Evolutionary conservation across 164 flowering plant species (phyloP), one percentile per base, ranked within the genome.

Genomic region (Vitis amurensis): DNA sequence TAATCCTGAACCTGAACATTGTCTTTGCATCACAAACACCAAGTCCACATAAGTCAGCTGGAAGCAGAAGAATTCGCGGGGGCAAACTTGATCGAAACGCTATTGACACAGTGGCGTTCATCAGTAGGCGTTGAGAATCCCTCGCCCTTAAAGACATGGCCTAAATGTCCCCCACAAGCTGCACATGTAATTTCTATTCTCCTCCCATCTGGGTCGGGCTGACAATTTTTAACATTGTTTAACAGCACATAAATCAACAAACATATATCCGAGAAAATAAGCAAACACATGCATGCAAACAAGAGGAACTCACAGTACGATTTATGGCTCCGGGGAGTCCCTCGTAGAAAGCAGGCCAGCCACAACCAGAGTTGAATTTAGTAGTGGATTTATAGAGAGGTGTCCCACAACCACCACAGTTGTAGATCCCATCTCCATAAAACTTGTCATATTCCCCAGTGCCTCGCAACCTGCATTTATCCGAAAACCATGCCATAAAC

Each of bases 331-430:
- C 94, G 29, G 97, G 97, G 29, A 91, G 72, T 50, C 96, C 97
- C 78, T 93, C 98, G 61, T 61, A 93, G 77, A 91, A 90, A 67
- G 96, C 93, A 60, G 96, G 93, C 92, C 97, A 93, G n/a, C 98
- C 97, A 80, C 94, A 91, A 66, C 92, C 93, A 30, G 97, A 91
- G 79, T 88, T 66, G 47, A 89, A 90, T 71, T 93, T 93, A 68
- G 95, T 86, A 29, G 84, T 70, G 13, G 97, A 93, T 64, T 81
- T 86, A 61, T 89, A 88, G 3, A 88, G 87, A 3, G 94, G 87
- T 1, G 88, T 86, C 16, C 86, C 89, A 68, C 94, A 91, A 59
- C 92, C 96, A 30, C 87, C 92, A 75, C 97, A 93, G 50, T 71
- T 78, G 64, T 91, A 89, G 60, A 88, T 37, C 9, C 94, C 96